These are phyloP conservation scores for Magnaporthales sp. DNA, from an alignment of 2,329 filamentous ascomycete genomes.

Conservation along the genomic window DNA sequence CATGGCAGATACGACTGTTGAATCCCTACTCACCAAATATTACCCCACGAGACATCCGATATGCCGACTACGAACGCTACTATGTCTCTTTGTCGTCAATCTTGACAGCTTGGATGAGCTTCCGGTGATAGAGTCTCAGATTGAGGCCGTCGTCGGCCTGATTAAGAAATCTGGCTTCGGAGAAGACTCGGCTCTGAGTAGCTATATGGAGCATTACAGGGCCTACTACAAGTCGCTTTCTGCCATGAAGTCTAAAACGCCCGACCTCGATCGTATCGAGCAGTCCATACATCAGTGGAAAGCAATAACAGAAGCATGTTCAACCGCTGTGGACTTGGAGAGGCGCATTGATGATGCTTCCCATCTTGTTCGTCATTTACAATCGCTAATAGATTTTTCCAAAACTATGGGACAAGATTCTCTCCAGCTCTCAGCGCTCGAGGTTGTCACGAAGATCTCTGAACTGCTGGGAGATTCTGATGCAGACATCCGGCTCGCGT, in stretches of 20 bases:
- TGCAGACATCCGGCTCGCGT: constrained; percentile 31
- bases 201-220: constrained; percentile 39
- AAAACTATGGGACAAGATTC: constrained; percentile 40
- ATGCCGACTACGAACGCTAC: constrained; percentile 41
- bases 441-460: constrained; percentile 35
- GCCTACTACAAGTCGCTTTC: constrained; percentile 35
- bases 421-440: constrained; percentile 35
- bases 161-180: constrained; percentile 27
- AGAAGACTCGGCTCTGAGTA: constrained; percentile 34
- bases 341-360: constrained; percentile 39
- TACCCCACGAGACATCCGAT: constrained; percentile 41
- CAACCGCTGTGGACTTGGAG: constrained; percentile 30
- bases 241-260: constrained; percentile 25
- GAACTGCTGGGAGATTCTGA: constrained; percentile 21
- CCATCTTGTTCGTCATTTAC: constrained; percentile 38
- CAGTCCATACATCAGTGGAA: constrained; percentile 36
- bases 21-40: constrained; percentile 40
- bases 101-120: constrained; percentile 34
- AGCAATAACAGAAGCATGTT: constrained; percentile 27
- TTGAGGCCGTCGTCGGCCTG: constrained; percentile 26
- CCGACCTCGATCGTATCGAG: constrained; percentile 20
- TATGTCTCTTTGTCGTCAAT: constrained; percentile 37
- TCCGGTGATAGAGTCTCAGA: constrained; percentile 28
- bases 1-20: constrained; percentile 35
- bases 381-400: constrained; percentile 41